A percentile compares a stretch with the other conserved stretches of the same genome.
phyloP scores from a whole-genome alignment of 768 basidiomycete species.

The Boletales sp. region DNA sequence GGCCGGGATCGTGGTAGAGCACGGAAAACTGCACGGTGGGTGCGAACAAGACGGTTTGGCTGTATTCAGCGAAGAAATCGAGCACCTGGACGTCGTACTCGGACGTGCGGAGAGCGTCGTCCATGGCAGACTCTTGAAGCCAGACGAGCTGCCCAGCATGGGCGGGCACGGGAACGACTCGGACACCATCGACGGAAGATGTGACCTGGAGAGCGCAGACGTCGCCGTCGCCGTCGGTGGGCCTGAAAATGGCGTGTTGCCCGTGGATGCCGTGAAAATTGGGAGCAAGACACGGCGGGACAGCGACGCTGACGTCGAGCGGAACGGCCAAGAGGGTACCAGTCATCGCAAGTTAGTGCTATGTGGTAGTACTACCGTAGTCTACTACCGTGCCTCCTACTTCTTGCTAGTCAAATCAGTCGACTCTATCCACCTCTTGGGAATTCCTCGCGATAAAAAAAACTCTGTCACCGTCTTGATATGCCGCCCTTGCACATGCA shows the following conservation, averaged over 20 bases:
- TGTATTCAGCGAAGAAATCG: slow-evolving; percentile 28
- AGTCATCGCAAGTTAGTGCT: slow-evolving; percentile 10
- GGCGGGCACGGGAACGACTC: slow-evolving; percentile 22
- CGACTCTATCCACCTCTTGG: slow-evolving; percentile 76
- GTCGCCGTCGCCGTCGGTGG: slow-evolving; percentile 30
- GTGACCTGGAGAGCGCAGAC: too few species aligned
- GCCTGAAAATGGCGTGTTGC: slow-evolving; percentile 47
- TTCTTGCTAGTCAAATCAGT: slow-evolving; percentile 47
- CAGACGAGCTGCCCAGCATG: slow-evolving; percentile 49
- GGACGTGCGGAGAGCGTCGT: slow-evolving; percentile 37
- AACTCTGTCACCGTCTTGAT: slow-evolving; percentile 61
- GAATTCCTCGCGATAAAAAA: slow-evolving; percentile 66
- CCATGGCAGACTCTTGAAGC: slow-evolving; percentile 55
- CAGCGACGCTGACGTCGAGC: slow-evolving; percentile 13
- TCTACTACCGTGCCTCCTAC: slow-evolving; percentile 9
- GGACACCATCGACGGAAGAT: too few species aligned
- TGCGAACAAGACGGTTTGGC: slow-evolving; percentile 19
- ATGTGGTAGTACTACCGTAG: background rate
- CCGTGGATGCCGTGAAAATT: slow-evolving; percentile 58
- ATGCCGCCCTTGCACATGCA: slow-evolving; percentile 87
- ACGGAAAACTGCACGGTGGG: slow-evolving; percentile 26
- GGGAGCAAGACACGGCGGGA: slow-evolving; percentile 42
- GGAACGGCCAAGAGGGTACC: slow-evolving; percentile 18
- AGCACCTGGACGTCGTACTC: slow-evolving; percentile 34
- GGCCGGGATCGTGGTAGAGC: slow-evolving; percentile 37